Evolutionary conservation across 1,139 yeast genomes (phyloP).

Genomic region (Diutina mesorugosa): DNA sequence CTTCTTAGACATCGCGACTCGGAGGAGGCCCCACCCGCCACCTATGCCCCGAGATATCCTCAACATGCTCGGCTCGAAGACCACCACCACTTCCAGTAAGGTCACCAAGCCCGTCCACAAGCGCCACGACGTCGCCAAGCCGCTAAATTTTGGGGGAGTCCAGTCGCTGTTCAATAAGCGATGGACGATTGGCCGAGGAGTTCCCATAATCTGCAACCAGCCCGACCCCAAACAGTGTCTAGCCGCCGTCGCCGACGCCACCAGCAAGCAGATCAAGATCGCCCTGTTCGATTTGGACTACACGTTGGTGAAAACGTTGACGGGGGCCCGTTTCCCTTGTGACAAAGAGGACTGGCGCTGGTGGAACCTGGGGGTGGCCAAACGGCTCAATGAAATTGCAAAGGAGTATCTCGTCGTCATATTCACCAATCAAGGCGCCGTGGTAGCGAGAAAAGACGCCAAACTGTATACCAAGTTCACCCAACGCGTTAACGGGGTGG

Average conservation of each 20-base stretch:
- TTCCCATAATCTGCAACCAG: not conserved
- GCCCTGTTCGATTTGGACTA: slow-evolving; percentile 74
- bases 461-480: slow-evolving; percentile 41
- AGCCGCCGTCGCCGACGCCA: not conserved
- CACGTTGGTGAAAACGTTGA: slow-evolving; percentile 50
- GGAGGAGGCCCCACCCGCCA: not conserved
- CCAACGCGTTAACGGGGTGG: slow-evolving; percentile 28
- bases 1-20: not conserved
- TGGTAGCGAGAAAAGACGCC: slow-evolving; percentile 20
- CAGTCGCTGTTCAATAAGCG: not conserved
- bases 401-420: slow-evolving; percentile 38
- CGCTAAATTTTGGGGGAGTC: not conserved
- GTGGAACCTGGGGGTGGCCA: slow-evolving; percentile 19
- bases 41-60: not conserved
- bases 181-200: not conserved
- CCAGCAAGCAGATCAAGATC: slow-evolving; percentile 16
- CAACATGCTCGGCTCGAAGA: not conserved
- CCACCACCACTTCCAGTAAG: not conserved
- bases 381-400: slow-evolving; percentile 11
- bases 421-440: slow-evolving; percentile 81
- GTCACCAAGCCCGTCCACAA: not conserved
- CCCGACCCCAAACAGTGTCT: not conserved
- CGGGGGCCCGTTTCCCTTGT: slow-evolving; percentile 43
- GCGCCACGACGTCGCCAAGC: not conserved
- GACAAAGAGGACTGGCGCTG: slow-evolving; percentile 61